A percentile compares a stretch with the other conserved stretches of the same genome.
phyloP scores from a whole-genome alignment of 805 yeast genomes.

The Candida schatavii region DNA sequence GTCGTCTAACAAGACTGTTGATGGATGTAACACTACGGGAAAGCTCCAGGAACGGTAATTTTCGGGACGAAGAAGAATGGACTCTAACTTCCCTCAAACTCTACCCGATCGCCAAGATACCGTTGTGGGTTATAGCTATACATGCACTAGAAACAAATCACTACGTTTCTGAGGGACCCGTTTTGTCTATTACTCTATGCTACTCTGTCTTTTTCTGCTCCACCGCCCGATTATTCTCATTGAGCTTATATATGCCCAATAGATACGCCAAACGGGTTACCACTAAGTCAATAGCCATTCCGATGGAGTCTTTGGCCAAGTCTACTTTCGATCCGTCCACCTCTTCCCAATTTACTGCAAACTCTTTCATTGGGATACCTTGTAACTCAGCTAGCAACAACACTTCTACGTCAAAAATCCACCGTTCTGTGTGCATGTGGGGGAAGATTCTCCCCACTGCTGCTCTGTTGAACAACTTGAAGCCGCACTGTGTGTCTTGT shows the following conservation, averaged over 20 bases:
- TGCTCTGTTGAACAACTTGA: conserved; percentile 78
- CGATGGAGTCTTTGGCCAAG: conserved; percentile 83
- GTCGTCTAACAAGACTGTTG: no score
- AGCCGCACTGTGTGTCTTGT: conserved; percentile 96
- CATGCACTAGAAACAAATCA: no score
- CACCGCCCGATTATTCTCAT: conserved; percentile 13
- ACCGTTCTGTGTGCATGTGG: conserved; percentile 91
- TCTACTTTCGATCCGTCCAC: conserved; percentile 94
- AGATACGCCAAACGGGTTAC: conserved; percentile 87
- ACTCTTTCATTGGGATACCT: conserved; percentile 63
- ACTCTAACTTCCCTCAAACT: no score
- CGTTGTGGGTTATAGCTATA: no score
- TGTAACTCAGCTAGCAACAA: conserved; percentile 76
- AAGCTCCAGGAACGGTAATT: no score
- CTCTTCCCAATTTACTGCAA: conserved; percentile 95
- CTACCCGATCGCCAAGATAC: no score
- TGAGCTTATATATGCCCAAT: conserved; percentile 68
- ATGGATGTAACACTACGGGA: no score
- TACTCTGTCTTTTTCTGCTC: conserved; percentile 1
- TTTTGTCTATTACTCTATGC: no score
- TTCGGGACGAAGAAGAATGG: no score
- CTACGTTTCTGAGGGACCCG: no score
- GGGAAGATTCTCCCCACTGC: conserved; percentile 74
- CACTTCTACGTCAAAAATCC: conserved; percentile 97
- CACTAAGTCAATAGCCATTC: conserved; percentile 91